phyloP scores from a whole-genome alignment of 352 stramenopile species.

The Phytophthora sansomeana region DNA sequence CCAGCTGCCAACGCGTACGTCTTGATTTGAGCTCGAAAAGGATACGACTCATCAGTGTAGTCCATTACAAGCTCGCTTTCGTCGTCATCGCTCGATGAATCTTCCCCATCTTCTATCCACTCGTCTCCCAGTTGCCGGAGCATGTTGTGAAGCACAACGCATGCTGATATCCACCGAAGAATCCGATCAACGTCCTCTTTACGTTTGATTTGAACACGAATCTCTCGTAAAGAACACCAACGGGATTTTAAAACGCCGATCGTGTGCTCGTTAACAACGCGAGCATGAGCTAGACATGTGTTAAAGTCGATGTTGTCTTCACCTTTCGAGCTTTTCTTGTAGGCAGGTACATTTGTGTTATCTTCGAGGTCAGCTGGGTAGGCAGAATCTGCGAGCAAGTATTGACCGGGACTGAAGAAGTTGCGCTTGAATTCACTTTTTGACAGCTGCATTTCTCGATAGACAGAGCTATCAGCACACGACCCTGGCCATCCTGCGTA shows the following conservation, averaged over 20 bases:
- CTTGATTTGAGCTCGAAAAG: not conserved
- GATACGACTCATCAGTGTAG: not conserved
- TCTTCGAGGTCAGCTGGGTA: not conserved
- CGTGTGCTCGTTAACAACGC: too few species aligned
- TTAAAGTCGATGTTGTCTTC: slow-evolving; percentile 1
- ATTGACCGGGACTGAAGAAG: not conserved
- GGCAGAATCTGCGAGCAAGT: not conserved
- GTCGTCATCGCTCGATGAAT: slow-evolving; percentile 4
- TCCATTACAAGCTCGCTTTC: not conserved
- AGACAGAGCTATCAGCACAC: too few species aligned
- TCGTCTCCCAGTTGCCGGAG: not conserved
- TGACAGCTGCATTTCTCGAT: slow-evolving; percentile 11
- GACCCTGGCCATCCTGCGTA: slow-evolving; percentile 20
- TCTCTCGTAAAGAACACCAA: not conserved
- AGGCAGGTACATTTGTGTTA: not conserved
- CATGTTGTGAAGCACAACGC: not conserved
- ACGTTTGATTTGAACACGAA: not conserved
- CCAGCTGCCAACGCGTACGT: not conserved
- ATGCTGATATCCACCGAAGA: not conserved
- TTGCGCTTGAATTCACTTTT: not conserved
- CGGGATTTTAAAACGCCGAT: not conserved
- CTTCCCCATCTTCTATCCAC: not conserved
- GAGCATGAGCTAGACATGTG: slow-evolving; percentile 1
- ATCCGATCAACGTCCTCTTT: slow-evolving; percentile 2
- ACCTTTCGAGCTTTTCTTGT: not conserved